These are phyloP conservation scores for Taiozyma sp. DNA, from an alignment of 1,139 yeast species.

Conservation along the genomic window DNA sequence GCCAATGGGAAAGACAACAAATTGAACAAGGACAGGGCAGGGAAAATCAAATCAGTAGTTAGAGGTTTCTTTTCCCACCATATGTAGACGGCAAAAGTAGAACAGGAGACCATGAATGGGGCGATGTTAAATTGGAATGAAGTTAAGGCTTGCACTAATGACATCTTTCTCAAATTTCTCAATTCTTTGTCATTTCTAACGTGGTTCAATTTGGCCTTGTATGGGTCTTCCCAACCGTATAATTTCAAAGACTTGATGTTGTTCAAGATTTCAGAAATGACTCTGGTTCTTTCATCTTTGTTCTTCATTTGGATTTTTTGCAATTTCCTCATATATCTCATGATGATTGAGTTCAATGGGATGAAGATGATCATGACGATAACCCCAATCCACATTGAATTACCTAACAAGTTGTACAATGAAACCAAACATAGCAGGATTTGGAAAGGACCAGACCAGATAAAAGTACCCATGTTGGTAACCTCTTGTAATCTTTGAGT, in stretches of 20 bases:
- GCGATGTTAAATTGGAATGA: conserved; percentile 81
- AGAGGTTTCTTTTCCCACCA: conserved; percentile 59
- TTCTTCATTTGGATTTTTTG: conserved; percentile 72
- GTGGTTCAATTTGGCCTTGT: conserved; percentile 59
- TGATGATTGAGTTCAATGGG: conserved; percentile 75
- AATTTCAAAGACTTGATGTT: conserved; percentile 88
- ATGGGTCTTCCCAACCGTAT: conserved; percentile 94
- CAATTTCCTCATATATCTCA: conserved; percentile 64
- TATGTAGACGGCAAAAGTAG: conserved; percentile 84
- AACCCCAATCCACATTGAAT: conserved; percentile 98
- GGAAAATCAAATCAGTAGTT: conserved; percentile 90
- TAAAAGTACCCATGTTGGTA: conserved; percentile 76
- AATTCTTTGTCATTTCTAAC: conserved; percentile 91
- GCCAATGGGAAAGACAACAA: conserved; percentile 87
- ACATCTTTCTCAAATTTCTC: conserved; percentile 69
- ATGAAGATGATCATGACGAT: conserved; percentile 75
- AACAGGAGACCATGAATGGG: conserved; percentile 87
- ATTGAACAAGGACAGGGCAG: conserved; percentile 85
- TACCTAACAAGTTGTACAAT: conserved; percentile 71
- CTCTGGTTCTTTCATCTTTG: conserved; percentile 63
- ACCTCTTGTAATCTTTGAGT: conserved; percentile 91
- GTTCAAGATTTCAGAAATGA: conserved; percentile 82
- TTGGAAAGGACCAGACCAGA: conserved; percentile 98
- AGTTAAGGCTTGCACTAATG: conserved; percentile 67
- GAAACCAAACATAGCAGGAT: conserved; percentile 73